Base-by-base conservation (phyloP, 2,329 filamentous ascomycete genomes). In the Cytospora chrysosperma region DNA sequence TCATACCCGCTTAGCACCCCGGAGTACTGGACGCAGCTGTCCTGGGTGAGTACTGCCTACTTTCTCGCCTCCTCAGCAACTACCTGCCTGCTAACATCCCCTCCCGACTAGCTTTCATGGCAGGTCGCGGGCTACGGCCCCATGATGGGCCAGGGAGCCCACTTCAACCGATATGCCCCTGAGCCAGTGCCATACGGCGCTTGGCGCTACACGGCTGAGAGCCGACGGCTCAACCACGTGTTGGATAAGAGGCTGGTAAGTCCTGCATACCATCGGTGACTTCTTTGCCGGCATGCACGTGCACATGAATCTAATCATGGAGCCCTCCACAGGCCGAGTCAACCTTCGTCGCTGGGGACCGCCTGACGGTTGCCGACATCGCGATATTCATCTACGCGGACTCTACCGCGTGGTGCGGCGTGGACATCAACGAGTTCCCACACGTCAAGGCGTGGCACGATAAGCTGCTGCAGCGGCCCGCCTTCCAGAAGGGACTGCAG, bases 1-100 rank as follows among this genome's bases (percentile, higher is more conserved):
- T 70, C 67, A 8, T 68, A 68, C 26, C 63, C 66, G 15, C 7
- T 62, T 17, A 68, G 65, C n/a, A 70, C 68, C 7, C 56, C 58
- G 7, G 69, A 65, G 47, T 71, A 71, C 58, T 71, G 67, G 67
- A 59, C 61, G 15, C 68, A 70, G 65, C 37, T 70, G 34, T 70
- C 67, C 28, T 71, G 70, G 70, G 70, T 59, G 15, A 24, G 60
- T 49, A 26, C 4, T 27, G 5, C 3, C 8, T 24, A 12, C 2
- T 4, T 1, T 9, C 19, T 19, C 4, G 26, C 10, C 19, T 2
- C 24, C n/a, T 30, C 4, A 9, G 26, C 3, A 24, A 17, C 0
- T 3, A 13, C 4, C 15, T 28, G 26, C 47, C 17, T 34, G 28
- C 47, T 62, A 15, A 51, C 4, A 24, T 65, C 37, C 12, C 13